Conservation (phyloP, 2,329 filamentous ascomycete genomes). For the Sarocladiaceae sp. region DNA sequence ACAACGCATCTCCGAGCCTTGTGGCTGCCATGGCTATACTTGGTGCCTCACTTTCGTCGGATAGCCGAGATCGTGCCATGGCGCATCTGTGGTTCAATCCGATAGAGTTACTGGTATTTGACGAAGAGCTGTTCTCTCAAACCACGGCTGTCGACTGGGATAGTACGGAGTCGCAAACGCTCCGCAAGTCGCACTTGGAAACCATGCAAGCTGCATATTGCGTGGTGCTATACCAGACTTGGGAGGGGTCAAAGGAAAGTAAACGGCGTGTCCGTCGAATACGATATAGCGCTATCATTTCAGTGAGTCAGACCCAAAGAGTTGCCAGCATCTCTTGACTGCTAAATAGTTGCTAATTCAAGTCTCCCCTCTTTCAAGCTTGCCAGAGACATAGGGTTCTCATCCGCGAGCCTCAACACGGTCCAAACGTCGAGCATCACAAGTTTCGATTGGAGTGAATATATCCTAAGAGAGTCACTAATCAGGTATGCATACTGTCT, state of each 20-base stretch:
- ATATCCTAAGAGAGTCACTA: not conserved
- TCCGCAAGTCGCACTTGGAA: not conserved
- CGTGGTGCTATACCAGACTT: not conserved
- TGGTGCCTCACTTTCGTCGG: not conserved
- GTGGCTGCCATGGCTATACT: not conserved
- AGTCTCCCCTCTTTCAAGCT: not conserved
- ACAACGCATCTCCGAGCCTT: not conserved
- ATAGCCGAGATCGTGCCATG: not conserved
- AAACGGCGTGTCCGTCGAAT: not conserved
- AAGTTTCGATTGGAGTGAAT: not conserved
- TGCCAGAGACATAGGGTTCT: not conserved
- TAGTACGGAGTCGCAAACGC: not conserved
- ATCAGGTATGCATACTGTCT: not conserved
- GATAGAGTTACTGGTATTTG: not conserved
- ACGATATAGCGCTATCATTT: not conserved
- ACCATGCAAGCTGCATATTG: not conserved
- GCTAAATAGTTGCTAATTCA: not conserved
- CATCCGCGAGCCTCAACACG: not conserved
- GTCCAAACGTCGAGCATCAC: not conserved
- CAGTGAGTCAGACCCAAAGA: not conserved
- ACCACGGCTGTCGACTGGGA: not conserved
- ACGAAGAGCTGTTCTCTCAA: not conserved
- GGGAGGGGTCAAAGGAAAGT: not conserved
- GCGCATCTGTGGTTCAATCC: not conserved
- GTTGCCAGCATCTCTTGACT: too few relatives aligned